Evolutionary conservation across 176 grass and related monocot species (phyloP).

Genomic region (Musa troglodytarum): DNA sequence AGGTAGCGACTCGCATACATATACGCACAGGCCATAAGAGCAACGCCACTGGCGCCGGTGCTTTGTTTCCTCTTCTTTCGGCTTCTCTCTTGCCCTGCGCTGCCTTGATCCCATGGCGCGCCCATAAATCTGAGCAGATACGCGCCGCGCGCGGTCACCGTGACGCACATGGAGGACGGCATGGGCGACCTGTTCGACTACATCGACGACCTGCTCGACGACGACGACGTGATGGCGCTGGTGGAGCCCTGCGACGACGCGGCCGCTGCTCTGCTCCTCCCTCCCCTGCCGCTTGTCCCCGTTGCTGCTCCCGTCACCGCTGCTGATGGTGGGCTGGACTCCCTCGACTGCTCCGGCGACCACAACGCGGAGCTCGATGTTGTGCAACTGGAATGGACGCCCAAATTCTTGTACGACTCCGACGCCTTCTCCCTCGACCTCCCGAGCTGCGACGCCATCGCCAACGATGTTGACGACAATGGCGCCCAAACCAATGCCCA

Average conservation of each 20-base stretch:
- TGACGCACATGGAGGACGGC: not conserved
- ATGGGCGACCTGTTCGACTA: constrained; percentile 73
- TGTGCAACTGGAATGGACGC: constrained; percentile 78
- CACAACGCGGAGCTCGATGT: constrained; percentile 57
- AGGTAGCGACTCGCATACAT: no score
- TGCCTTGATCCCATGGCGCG: not conserved
- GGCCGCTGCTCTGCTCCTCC: constrained; percentile 33
- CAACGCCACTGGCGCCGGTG: no score
- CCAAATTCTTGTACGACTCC: constrained; percentile 66
- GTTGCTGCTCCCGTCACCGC: constrained; percentile 6
- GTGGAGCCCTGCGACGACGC: constrained; percentile 39
- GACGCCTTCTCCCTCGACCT: constrained; percentile 46
- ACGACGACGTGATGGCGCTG: constrained; percentile 45
- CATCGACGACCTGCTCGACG: constrained; percentile 86
- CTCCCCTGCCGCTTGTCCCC: constrained; percentile 17
- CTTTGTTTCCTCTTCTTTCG: no score
- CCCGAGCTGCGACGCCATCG: constrained; percentile 4
- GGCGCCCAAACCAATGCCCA: not conserved
- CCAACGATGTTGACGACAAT: constrained; percentile 28
- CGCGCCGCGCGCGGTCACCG: not conserved
- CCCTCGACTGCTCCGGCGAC: constrained; percentile 26
- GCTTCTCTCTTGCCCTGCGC: not conserved
- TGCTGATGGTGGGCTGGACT: constrained; percentile 6
- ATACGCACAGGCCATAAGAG: no score
- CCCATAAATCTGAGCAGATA: not conserved